These are phyloP conservation scores for Prillingera fragicola DNA, from an alignment of 1,284 basidiomycete genomes.

Conservation along the genomic window DNA sequence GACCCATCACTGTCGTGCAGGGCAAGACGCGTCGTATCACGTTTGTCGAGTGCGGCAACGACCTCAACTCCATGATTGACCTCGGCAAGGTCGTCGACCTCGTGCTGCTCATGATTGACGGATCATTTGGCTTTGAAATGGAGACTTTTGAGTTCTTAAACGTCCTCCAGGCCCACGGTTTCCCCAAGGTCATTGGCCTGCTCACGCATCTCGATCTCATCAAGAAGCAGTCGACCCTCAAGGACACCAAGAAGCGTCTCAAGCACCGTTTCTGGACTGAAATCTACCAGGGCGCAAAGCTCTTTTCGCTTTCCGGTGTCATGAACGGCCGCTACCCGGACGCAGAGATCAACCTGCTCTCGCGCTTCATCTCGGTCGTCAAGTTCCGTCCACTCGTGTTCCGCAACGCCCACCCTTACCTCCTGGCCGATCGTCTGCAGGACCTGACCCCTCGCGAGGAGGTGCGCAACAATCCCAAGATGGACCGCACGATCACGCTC, in stretches of 20 bases:
- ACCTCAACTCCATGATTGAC: constrained; percentile 97
- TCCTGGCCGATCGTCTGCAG: constrained; percentile 92
- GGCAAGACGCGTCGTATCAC: constrained; percentile 88
- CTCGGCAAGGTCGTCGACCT: constrained; percentile 94
- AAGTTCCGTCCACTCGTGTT: constrained; percentile 98
- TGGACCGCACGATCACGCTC: constrained; percentile 76
- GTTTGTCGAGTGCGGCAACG: constrained; percentile 96
- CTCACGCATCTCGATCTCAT: constrained; percentile 96
- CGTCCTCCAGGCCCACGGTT: constrained; percentile 92
- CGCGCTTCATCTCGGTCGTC: constrained; percentile 94
- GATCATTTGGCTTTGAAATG: constrained; percentile 98
- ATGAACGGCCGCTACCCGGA: constrained; percentile 98
- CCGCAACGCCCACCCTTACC: constrained; percentile 87
- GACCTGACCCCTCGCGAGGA: constrained; percentile 87
- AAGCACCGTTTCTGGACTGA: constrained; percentile 99
- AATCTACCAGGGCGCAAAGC: constrained; percentile 96
- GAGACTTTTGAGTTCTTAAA: constrained; percentile 99
- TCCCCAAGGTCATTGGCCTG: constrained; percentile 96
- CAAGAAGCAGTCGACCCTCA: constrained; percentile 82
- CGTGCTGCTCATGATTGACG: constrained; percentile 95
- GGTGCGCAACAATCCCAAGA: constrained; percentile 73
- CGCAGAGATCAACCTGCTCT: constrained; percentile 90
- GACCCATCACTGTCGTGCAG: constrained; percentile 90
- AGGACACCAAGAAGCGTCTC: constrained; percentile 86
- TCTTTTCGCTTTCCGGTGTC: constrained; percentile 97